Evolutionary conservation across 1,284 basidiomycete genomes (phyloP), one percentile per base, ranked within the genome.

Genomic region (Dichomitus squalens): DNA sequence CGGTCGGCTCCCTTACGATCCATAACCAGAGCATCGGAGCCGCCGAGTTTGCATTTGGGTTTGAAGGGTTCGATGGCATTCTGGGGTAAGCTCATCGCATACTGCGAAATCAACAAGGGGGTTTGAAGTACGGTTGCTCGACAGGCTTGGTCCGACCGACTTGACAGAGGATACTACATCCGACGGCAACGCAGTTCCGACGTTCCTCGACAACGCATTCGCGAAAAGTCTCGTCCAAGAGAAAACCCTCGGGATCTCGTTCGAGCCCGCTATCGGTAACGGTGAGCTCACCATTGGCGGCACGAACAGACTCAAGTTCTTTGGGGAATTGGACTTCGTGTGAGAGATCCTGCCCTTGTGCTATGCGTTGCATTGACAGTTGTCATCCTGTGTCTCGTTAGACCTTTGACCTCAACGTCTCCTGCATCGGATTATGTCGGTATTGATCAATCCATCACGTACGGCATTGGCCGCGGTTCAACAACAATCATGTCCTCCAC

Each of bases 11-110:
- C 7, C 57, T 75, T 25, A 64, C 66, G 31, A 70, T 76, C 61
- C 48, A 58, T 21, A 41, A 68, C 7, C 85, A 87, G 65, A 82
- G 80, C n/a, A 84, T 87, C 58, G 85, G 83, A 59, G 81, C 83
- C 55, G 84, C 84, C 29, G 69, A 73, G 9, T 67, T 12, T 1
- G 68, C 76, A 61, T 67, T 47, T 25, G 79, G 72, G 6, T 68
- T 73, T 73, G 5, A 54, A 0, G 78, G 75, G 48, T 71, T 76
- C 16, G 78, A 85, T 65, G 79, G 79, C 25, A 84, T 86, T 59
- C 67, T 86, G 29, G 84, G 84, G 67, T 66, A 36, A 3, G 35
- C 35, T n/a, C n/a, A n/a, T n/a, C n/a, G n/a, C n/a, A n/a, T n/a
- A n/a, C n/a, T n/a, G n/a, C n/a, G n/a, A n/a, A n/a, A n/a, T n/a